Evolutionary conservation across 495 filamentous ascomycete species (phyloP), one percentile per base, ranked within the genome.

Genomic region (Xylaria sp.): DNA sequence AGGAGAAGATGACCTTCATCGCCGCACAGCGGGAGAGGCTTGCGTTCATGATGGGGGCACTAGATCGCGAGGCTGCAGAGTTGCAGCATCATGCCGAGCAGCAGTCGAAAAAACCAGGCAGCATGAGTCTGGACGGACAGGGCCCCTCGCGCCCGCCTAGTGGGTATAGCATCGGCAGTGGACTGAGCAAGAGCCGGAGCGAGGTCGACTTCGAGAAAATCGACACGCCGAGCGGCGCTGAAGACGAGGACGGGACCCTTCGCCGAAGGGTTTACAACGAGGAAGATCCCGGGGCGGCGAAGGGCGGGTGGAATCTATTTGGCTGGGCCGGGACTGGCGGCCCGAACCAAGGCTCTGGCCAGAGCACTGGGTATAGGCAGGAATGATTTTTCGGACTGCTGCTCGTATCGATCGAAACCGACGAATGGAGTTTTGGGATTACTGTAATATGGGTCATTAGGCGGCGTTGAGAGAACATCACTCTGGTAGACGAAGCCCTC

Each of bases 121-220:
- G 74, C 72, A 72, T 80, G 71, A 80, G 74, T 61, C 41, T 80
- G 12, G 77, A 80, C 46, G 73, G 74, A 8, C 76, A 77, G 21
- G 68, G 71, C 7, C 75, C 74, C 21, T 73, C 80, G 67, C 77
- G 82, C 41, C 83, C 80, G 63, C 78, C 80, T 12, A 86, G 84
- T 61, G 81, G 75, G 67, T 85, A 77, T 76, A 87, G 82, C 78
- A 86, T 77, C 77, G 83, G 82, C 68, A 79, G 83, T 61, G 81
- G 88, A 9, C 75, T 93, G 76, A 86, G 82, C 53, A 93, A 92
- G 85, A 93, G 90, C 74, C 84, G 85, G 71, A 93, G 90, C 66
- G 92, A 93, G 73, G 86, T 85, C 44, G 93, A 94, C 70, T 97
- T 97, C 77, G 92, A 95, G 75, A 90, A 91, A 75, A 90, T 97